Conservation (phyloP, 495 filamentous ascomycete species). For the Aspergillus sclerotioniger region DNA sequence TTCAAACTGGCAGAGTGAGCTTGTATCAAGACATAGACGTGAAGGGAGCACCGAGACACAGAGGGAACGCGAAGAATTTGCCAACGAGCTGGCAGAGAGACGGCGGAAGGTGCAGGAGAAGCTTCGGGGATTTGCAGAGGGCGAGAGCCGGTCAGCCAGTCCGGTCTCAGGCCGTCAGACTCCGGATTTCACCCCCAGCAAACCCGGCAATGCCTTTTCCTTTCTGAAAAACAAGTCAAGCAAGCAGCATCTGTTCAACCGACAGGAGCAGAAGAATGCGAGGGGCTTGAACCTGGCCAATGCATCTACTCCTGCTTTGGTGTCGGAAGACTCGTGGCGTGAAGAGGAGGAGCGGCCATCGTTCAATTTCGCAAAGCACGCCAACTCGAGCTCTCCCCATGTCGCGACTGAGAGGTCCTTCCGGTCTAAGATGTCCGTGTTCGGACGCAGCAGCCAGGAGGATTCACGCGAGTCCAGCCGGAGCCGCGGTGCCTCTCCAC, state of each 20-base stretch:
- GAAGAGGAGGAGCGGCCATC: constrained; percentile 45
- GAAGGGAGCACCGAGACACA: constrained; percentile 60
- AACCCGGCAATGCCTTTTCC: constrained; percentile 59
- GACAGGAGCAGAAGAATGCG: constrained; percentile 59
- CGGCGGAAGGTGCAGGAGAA: constrained; percentile 78
- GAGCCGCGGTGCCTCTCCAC: constrained; percentile 40
- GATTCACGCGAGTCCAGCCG: constrained; percentile 42
- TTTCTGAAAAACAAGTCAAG: constrained; percentile 67
- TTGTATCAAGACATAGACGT: constrained; percentile 43
- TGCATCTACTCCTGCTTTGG: constrained; percentile 49
- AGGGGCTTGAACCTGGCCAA: constrained; percentile 71
- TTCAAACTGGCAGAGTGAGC: constrained; percentile 36
- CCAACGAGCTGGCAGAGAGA: constrained; percentile 73
- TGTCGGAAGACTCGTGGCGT: constrained; percentile 42
- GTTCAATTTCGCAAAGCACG: constrained; percentile 35
- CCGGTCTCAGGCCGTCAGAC: constrained; percentile 46
- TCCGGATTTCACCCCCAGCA: constrained; percentile 36
- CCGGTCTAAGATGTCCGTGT: constrained; percentile 31
- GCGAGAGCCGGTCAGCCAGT: constrained; percentile 58
- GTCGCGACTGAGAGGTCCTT: constrained; percentile 33
- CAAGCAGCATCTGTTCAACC: constrained; percentile 55
- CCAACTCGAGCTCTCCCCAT: constrained; percentile 45
- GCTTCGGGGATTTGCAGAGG: constrained; percentile 68
- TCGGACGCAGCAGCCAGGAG: constrained; percentile 38
- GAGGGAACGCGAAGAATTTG: constrained; percentile 73